phyloP scores from a whole-genome alignment of 2,329 filamentous ascomycete genomes.

The Ambrosiella cleistominuta region DNA sequence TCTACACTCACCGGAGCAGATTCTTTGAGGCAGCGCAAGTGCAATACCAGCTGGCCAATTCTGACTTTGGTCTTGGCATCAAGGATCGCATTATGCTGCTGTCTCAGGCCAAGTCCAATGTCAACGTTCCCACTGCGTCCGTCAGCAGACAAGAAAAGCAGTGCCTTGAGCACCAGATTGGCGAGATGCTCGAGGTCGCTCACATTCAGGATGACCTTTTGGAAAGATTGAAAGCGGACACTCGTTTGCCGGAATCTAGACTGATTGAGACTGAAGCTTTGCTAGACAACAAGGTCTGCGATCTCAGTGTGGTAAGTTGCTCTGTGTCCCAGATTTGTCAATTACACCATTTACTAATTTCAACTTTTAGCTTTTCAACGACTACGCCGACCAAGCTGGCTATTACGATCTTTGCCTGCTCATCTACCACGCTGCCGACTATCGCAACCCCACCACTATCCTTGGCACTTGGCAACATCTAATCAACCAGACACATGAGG shows the following conservation, averaged over 20 bases:
- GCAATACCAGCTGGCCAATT: conserved; percentile 67
- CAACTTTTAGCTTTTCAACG: conserved; percentile 59
- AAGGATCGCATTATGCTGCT: conserved; percentile 79
- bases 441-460: conserved; percentile 75
- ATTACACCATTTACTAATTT: conserved; percentile 12
- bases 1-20: conserved; percentile 67
- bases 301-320: conserved; percentile 53
- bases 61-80: conserved; percentile 62
- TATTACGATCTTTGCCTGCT: conserved; percentile 89
- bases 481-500: conserved; percentile 52
- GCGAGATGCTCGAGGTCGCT: conserved; percentile 74
- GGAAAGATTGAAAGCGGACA: conserved; percentile 56
- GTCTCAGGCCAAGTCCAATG: conserved; percentile 79
- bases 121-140: conserved; percentile 62
- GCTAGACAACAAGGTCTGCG: conserved; percentile 62
- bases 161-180: conserved; percentile 66
- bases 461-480: conserved; percentile 69
- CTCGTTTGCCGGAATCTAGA: conserved; percentile 46
- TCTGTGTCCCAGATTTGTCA: background rate
- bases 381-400: conserved; percentile 73
- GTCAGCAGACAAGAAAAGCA: conserved; percentile 69
- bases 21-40: conserved; percentile 81
- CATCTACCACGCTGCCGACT: conserved; percentile 83
- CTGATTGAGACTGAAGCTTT: conserved; percentile 45
- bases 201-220: conserved; percentile 89